Conservation (phyloP, 768 basidiomycete genomes). For the Lactarius tabidus region DNA sequence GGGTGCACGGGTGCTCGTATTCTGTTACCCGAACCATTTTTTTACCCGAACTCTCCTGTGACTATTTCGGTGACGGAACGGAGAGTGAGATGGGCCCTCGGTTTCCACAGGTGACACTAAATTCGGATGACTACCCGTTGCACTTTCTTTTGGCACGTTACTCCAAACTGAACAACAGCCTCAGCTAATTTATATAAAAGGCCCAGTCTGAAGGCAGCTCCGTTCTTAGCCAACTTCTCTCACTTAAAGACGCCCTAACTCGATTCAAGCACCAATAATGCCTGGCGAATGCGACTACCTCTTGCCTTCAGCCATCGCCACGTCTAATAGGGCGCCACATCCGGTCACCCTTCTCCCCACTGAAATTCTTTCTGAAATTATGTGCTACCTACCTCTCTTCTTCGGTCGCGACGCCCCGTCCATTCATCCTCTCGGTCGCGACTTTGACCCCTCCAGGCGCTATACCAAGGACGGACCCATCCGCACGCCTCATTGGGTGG, state of each 20-base stretch:
- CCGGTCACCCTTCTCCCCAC: constrained; percentile 12
- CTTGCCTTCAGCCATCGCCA: background rate
- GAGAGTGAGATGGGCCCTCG: background rate
- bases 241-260: background rate
- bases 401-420: constrained; percentile 10
- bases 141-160: background rate
- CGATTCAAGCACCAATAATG: background rate
- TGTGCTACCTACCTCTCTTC: constrained; percentile 21
- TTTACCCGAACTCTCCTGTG: too few species aligned
- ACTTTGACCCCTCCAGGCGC: constrained; percentile 15
- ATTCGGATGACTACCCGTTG: background rate
- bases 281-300: background rate
- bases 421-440: constrained; percentile 11
- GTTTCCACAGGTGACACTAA: too few species aligned
- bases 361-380: constrained; percentile 20
- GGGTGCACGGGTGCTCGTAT: too few species aligned
- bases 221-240: background rate
- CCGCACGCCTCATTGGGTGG: constrained; percentile 24
- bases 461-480: constrained; percentile 16
- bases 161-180: background rate
- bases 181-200: background rate
- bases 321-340: background rate
- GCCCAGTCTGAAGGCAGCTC: background rate
- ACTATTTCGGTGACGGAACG: background rate
- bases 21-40: too few species aligned